Base-by-base conservation (phyloP, 106 monocot species). In the Phalaenopsis aphrodite region DNA sequence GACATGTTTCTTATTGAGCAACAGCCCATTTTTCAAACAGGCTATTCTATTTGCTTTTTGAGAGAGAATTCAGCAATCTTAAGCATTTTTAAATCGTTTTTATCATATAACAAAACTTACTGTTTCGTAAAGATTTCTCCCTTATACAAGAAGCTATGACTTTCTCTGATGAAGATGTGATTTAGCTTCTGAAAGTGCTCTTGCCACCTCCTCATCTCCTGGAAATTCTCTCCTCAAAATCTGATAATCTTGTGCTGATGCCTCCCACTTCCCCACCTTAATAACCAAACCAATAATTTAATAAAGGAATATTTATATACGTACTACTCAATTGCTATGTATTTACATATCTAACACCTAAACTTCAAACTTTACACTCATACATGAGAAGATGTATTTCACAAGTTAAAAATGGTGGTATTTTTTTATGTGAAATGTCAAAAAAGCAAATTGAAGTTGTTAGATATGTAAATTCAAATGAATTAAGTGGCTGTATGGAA, bases 201-300 rank as follows among this genome's bases (percentile, higher is more conserved):
- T 92, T 9, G 38, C 73, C 55, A 97, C 80, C 42, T 94, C 88
- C 81, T 92, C 86, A 78, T 94, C 87, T 75, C 76, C 90, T 11
- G 94, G 90, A 4, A 82, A 57, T 47, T 97, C 92, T 57, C 82
- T 76, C 8, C 82, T 73, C 79, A 94, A 61, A 14, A 81, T 67
- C 77, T 88, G 80, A 65, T 94, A 97, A 81, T 97, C 96, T 76
- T 86, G 39, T 9, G 83, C 52, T 17, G 92, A 66, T 77, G 83
- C 90, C 42, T 88, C 86, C 93, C 90, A 97, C 38, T 81, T 82
- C 79, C 80, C 86, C 90, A 94, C 11, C 96, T 97, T 46, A 56
- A 24, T 56, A 78, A 46, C 15, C 0, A 80, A 38, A n/a, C 15
- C 3, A 15, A 78, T 3, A 58, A 78, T 55, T 41, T 9, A 69